Percentiles rank a stretch among this genome's conserved stretches.
These are phyloP conservation scores for Didymosphaeria variabile DNA, from an alignment of 2,329 filamentous ascomycete genomes.

Conservation along the genomic window DNA sequence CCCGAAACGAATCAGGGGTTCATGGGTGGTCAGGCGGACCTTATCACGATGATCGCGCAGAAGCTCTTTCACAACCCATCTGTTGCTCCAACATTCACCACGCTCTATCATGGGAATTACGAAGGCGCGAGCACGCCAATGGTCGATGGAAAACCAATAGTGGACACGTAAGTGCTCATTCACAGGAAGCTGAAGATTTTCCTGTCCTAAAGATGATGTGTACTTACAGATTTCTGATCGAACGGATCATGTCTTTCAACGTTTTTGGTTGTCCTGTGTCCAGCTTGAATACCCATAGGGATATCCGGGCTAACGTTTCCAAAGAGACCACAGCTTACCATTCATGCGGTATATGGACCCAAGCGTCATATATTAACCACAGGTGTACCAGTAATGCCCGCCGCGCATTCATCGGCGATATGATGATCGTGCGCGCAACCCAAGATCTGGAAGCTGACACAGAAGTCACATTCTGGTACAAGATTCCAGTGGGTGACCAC, in stretches of 20 bases:
- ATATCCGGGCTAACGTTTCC: conserved; percentile 10
- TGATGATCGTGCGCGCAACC: conserved; percentile 51
- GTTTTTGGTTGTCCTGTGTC: conserved; percentile 51
- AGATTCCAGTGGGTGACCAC: not conserved
- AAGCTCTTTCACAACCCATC: conserved; percentile 57
- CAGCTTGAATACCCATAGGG: conserved; percentile 23
- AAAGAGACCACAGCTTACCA: conserved; percentile 11
- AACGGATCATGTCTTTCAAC: conserved; percentile 56
- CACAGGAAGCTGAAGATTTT: not conserved
- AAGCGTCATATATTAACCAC: conserved; percentile 56
- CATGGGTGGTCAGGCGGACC: conserved; percentile 52
- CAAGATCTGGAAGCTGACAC: conserved; percentile 34
- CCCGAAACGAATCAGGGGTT: conserved; percentile 38
- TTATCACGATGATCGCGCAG: conserved; percentile 55
- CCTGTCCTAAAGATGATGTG: not conserved
- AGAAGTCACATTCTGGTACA: conserved; percentile 31
- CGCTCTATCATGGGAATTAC: conserved; percentile 52
- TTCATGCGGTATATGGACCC: conserved; percentile 51
- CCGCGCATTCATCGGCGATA: conserved; percentile 52
- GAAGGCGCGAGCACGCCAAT: conserved; percentile 28
- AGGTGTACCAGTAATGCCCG: conserved; percentile 51
- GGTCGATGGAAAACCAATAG: conserved; percentile 51
- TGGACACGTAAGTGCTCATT: conserved; percentile 51
- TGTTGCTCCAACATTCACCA: conserved; percentile 44
- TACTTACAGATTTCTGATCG: conserved; percentile 57